Conservation (phyloP, 2,329 filamentous ascomycete species). For the Hymenoscyphus occultus region DNA sequence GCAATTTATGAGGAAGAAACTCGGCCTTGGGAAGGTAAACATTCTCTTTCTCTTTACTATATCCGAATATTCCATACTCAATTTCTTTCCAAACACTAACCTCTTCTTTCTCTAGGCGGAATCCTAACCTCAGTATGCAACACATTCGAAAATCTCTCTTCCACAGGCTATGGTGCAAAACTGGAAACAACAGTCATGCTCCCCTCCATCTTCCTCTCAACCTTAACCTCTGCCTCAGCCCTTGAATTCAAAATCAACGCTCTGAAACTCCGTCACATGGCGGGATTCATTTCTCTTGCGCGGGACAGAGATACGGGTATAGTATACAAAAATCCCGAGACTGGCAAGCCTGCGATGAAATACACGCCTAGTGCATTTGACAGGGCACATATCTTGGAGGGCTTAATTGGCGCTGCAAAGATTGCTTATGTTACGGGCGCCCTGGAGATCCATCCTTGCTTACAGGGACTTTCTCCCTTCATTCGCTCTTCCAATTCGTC, state of each 20-base stretch:
- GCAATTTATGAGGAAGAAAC: conserved; percentile 69
- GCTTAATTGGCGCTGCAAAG: conserved; percentile 68
- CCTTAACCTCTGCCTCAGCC: conserved; percentile 64
- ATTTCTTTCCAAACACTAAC: background rate
- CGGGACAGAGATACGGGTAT: conserved; percentile 74
- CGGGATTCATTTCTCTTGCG: conserved; percentile 68
- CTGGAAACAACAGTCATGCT: conserved; percentile 74
- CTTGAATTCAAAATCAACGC: conserved; percentile 70
- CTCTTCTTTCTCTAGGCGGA: conserved; percentile 42
- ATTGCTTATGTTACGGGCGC: conserved; percentile 78
- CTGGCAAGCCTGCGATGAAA: conserved; percentile 62
- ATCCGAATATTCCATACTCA: background rate
- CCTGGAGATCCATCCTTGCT: conserved; percentile 68
- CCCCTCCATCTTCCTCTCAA: conserved; percentile 61
- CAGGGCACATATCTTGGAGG: conserved; percentile 67
- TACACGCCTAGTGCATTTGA: conserved; percentile 74
- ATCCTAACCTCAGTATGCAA: conserved; percentile 77
- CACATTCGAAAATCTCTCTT: conserved; percentile 78
- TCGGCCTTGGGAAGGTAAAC: conserved; percentile 58
- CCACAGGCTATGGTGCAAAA: conserved; percentile 76
- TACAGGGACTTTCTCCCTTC: conserved; percentile 64
- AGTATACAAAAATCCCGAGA: conserved; percentile 68
- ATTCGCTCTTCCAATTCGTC: conserved; percentile 46
- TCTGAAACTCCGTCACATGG: conserved; percentile 66
- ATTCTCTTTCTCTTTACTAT: background rate